phyloP scores from a whole-genome alignment of 768 basidiomycete species.

The Rubroboletus pulcherrimus region DNA sequence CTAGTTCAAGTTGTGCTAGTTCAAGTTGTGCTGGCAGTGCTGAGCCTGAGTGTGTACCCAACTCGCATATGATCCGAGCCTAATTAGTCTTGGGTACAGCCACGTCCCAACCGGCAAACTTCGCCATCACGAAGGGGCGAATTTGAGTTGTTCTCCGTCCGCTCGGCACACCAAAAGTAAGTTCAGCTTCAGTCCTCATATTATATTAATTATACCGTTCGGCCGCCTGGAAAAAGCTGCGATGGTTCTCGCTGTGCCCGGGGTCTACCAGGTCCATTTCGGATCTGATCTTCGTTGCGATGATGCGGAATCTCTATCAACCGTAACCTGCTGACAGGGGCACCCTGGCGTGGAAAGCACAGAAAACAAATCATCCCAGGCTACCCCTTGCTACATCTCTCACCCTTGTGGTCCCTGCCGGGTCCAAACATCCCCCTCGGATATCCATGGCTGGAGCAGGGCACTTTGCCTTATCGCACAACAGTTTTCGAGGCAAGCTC shows the following conservation, averaged over 20 bases:
- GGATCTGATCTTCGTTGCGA: conserved; percentile 27
- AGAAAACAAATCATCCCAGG: conserved; percentile 13
- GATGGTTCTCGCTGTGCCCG: conserved; percentile 8
- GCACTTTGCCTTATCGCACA: not conserved
- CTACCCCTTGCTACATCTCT: conserved; percentile 13
- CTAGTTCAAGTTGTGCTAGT: not conserved
- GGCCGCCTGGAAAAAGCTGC: conserved; percentile 1
- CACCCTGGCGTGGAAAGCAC: conserved; percentile 27
- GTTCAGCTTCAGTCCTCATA: not conserved
- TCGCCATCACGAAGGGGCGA: not conserved
- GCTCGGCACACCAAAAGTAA: not conserved
- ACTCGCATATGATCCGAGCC: conserved; percentile 5
- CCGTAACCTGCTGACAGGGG: conserved; percentile 25
- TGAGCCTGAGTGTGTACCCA: not conserved
- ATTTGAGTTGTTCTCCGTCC: not conserved
- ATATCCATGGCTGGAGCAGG: conserved; percentile 10
- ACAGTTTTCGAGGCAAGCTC: not conserved
- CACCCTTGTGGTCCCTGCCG: conserved; percentile 14
- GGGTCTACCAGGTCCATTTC: conserved; percentile 15
- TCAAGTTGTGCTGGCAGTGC: not conserved
- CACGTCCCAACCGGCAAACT: conserved; percentile 8
- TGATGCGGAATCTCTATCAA: conserved; percentile 18
- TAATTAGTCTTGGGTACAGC: conserved; percentile 12
- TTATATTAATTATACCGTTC: not conserved
- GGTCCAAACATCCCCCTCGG: conserved; percentile 12